Base-by-base conservation (phyloP, 345 rosid genomes). In the Salix purpurea region DNA sequence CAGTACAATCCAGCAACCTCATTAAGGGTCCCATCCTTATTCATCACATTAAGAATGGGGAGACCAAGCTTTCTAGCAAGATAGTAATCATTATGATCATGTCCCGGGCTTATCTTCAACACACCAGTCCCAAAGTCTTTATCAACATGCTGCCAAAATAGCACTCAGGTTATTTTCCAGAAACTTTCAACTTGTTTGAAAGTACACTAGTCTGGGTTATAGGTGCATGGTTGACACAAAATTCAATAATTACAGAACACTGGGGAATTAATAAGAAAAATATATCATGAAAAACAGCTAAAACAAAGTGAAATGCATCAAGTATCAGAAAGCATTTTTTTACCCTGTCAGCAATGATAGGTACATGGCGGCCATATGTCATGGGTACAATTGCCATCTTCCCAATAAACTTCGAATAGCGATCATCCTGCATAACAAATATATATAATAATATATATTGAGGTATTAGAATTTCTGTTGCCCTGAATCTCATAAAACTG, bases 111-210 rank as follows among this genome's bases (percentile, higher is more conserved):
- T 90, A 95, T 92, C 90, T 95, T 95, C 86, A 95, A 87, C 58
- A 91, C 97, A 74, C 99, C 99, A 72, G 99, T 95, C 84, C 99
- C 99, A 84, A 95, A 93, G 73, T 95, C 99, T 87, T 91, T 93
- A 85, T 95, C 99, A 79, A 95, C 99, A 84, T 88, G 84, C 99
- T 95, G 90, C 72, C 84, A 78, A 77, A 70, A 82, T 62, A 72
- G 70, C 42, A 67, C 58, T 30, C 48, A 14, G 71, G 65, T 65
- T 71, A 77, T 52, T 71, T 40, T 65, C 37, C 42, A 13, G 56
- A 21, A 66, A 46, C 23, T 32, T 36, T 34, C 0, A 48, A n/a
- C 70, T 39, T 23, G 18, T 39, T 58, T 50, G 39, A 36, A 60
- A 24, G 70, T 30, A 42, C 65, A 16, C 24, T n/a, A 21, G 11